Evolutionary conservation across 2,329 filamentous ascomycete genomes (phyloP), one percentile per base, ranked within the genome.

Genomic region (Penicillium freii): DNA sequence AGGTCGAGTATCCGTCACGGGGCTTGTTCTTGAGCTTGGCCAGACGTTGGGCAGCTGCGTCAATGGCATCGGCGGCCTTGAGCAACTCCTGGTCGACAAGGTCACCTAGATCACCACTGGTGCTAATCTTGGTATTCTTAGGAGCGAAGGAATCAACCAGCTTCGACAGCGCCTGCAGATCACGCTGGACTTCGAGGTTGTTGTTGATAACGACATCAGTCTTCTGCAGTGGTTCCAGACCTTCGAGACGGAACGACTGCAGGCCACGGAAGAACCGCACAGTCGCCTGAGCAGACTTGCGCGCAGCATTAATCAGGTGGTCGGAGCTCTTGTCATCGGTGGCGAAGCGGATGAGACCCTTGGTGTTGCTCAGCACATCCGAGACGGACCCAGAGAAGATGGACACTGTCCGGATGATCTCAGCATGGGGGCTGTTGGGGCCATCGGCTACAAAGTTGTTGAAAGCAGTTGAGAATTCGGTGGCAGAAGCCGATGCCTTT

Each of bases 371-470:
- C 68, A 96, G 87, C 4, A 97, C 92, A 75, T 99, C 94, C 1
- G 93, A 90, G 62, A 97, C 87, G 4, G 94, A 90, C 21, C 92
- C 91, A 1, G 94, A 84, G 75, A 97, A 97, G 51, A 92, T 85
- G 69, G 91, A 94, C 67, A 96, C 90, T 0, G 91, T 91, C 72
- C 92, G 92, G 75, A 97, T 97, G 60, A 99, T 89, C 58, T 96
- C 92, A 2, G 89, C 85, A 69, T 97, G 91, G 10, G 87, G 87
- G 71, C 90, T 91, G 74, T 92, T 96, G 5, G 93, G 92, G 0
- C 94, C 94, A 71, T 99, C 94, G 8, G 93, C 94, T 68, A 99
- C 95, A 75, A 95, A 97, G 76, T 96, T 96, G 80, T 97, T 99
- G 82, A 97, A 99, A 0, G 94, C 88, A 0, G 93, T 97, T 1